Conservation (phyloP, 352 stramenopile genomes). For the Pythium vanterpoolii region DNA sequence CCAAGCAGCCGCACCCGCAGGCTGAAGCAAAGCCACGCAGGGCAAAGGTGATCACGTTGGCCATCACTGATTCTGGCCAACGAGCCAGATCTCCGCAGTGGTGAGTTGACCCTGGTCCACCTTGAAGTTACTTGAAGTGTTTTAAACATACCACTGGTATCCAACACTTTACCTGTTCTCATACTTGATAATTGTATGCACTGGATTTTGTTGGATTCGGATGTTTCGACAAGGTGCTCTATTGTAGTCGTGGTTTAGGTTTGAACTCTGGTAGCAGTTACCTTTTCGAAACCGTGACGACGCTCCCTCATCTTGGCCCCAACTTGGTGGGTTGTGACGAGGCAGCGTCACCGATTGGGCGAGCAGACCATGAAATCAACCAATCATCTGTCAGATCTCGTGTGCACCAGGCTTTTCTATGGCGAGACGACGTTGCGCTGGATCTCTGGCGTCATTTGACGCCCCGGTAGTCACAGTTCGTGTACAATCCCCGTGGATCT, state of each 20-base stretch:
- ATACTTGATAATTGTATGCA: conserved; percentile 1
- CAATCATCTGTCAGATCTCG: conserved; percentile 3
- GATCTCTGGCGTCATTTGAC: conserved; percentile 13
- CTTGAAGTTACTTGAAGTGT: conserved; percentile 11
- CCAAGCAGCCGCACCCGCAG: too few relatives aligned
- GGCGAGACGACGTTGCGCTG: conserved; percentile 5
- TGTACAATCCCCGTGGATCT: conserved; percentile 17
- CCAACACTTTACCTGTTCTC: neutral
- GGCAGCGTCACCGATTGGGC: conserved; percentile 19
- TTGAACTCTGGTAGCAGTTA: conserved; percentile 16
- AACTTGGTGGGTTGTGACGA: conserved; percentile 22
- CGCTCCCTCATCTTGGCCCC: conserved; percentile 9
- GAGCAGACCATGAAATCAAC: conserved; percentile 2
- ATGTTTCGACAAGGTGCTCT: conserved; percentile 18
- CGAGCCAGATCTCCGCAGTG: neutral
- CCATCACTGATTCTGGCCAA: neutral
- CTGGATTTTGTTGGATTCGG: neutral
- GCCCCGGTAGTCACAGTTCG: conserved; percentile 17
- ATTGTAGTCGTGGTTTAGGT: conserved; percentile 15
- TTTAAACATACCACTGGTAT: conserved; percentile 8
- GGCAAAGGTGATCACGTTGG: neutral
- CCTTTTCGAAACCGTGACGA: conserved; percentile 18
- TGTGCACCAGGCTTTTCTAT: conserved; percentile 13
- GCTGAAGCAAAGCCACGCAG: neutral
- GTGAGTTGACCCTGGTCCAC: neutral